Evolutionary conservation across 2,329 filamentous ascomycete species (phyloP), one percentile per base, ranked within the genome.

Genomic region (Colletotrichum agaves): DNA sequence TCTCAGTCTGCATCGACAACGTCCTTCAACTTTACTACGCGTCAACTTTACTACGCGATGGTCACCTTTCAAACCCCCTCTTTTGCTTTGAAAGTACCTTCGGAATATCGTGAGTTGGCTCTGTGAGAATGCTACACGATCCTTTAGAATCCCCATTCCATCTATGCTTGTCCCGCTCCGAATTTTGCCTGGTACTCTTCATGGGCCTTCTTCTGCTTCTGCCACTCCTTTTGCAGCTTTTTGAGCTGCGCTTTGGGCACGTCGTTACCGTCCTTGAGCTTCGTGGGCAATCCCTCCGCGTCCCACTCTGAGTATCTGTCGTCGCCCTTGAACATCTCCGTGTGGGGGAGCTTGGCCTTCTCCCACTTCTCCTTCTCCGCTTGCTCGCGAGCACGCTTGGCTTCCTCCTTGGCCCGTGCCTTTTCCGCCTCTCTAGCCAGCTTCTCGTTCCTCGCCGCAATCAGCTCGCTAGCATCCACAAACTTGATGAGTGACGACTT

Each of bases 141-240:
- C 31, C 13, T 13, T 12, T 41, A 19, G 12, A 15, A 21, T 10
- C 37, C 31, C 39, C 2, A n/a, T 2, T 5, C n/a, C 11, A 8
- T 68, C 61, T 68, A 70, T 57, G 68, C 57, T 43, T 68, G 60
- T 8, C 41, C 55, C 2, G 37, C 56, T 15, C 67, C 69, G 39
- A 69, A 70, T 41, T 70, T 71, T 31, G 52, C 52, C 37, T 69
- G 56, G 13, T 76, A 91, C 70, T 90, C 88, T 70, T 94, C 91
- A 77, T 94, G 90, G 66, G 87, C 78, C 85, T 95, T 97, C 85
- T 94, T 96, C 82, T 98, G 95, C 76, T 85, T 90, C 73, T 97
- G 92, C 93, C 93, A 97, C 63, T 93, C 90, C 84, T 98, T 98
- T 80, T 85, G 90, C 73, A 97, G 78, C 82, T 93, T 94, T 85